Conservation (phyloP, 345 rosid genomes). For the Aethionema arabicum region DNA sequence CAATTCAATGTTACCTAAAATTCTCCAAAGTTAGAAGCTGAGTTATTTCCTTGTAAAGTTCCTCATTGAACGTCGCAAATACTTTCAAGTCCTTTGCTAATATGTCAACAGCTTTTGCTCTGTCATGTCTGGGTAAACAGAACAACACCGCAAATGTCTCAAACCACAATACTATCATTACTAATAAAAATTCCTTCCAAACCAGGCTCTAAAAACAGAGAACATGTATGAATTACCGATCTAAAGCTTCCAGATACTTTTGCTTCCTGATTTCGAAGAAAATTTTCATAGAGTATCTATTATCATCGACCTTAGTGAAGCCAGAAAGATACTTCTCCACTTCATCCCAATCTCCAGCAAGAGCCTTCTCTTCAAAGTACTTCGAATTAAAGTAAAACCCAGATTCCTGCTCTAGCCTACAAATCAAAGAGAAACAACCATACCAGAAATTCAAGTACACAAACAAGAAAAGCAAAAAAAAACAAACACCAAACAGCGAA, state of each 20-base stretch:
- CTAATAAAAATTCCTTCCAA: neutral
- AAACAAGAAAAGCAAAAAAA: neutral
- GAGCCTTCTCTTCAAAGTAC: conserved; percentile 85
- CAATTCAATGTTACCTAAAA: conserved; percentile 53
- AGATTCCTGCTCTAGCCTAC: conserved; percentile 84
- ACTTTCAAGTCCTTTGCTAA: conserved; percentile 81
- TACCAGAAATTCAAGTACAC: neutral
- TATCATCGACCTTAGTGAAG: conserved; percentile 90
- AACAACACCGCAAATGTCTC: conserved; percentile 24
- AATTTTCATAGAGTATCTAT: conserved; percentile 62
- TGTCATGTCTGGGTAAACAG: conserved; percentile 54
- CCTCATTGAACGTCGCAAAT: conserved; percentile 83
- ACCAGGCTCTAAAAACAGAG: neutral
- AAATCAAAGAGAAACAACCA: conserved; percentile 9
- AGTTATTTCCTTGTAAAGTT: conserved; percentile 84
- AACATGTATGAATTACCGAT: conserved; percentile 36
- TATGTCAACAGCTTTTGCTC: conserved; percentile 86
- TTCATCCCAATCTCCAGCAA: conserved; percentile 95
- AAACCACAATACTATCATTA: neutral
- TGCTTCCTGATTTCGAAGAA: conserved; percentile 61
- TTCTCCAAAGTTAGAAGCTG: conserved; percentile 79
- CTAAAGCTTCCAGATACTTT: conserved; percentile 65
- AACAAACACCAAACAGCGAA: neutral
- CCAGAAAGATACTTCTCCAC: conserved; percentile 86
- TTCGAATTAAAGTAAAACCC: conserved; percentile 86